A percentile compares a stretch with the other conserved stretches of the same genome.
Evolutionary conservation across 2,329 filamentous ascomycete species (phyloP).

Genomic region (Macrophomina tecta): DNA sequence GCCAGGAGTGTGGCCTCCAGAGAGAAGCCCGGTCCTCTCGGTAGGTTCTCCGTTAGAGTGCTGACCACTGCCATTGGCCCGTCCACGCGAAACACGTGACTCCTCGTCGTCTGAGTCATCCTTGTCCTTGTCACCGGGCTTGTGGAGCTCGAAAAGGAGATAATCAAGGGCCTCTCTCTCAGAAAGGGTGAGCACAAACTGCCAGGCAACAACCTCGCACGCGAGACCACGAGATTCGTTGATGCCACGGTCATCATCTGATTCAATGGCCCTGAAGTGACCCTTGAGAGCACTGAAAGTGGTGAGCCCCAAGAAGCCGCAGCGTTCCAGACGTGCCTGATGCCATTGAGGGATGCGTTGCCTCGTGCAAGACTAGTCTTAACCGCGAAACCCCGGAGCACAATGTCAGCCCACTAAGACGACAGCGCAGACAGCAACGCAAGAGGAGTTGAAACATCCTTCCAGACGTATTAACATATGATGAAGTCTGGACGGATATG

Average conservation of each 20-base stretch:
- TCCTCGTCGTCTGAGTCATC: slow-evolving; percentile 32
- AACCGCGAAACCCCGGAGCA: neutral
- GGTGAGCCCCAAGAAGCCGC: neutral
- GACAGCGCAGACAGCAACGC: neutral
- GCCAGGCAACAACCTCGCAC: slow-evolving; percentile 82
- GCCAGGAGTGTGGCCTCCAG: slow-evolving; percentile 15
- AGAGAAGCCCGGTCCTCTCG: slow-evolving; percentile 29
- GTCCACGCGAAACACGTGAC: slow-evolving; percentile 16
- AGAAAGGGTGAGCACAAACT: slow-evolving; percentile 73
- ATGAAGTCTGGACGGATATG: neutral
- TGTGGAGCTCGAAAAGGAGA: slow-evolving; percentile 74
- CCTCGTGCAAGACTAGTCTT: no score
- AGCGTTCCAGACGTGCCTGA: neutral
- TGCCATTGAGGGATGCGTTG: neutral
- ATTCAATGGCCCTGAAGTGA: slow-evolving; percentile 70
- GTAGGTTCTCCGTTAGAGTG: slow-evolving; percentile 13
- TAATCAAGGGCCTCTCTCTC: slow-evolving; percentile 76
- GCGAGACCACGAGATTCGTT: slow-evolving; percentile 73
- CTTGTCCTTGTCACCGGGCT: slow-evolving; percentile 30
- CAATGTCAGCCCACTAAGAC: neutral
- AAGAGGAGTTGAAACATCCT: neutral
- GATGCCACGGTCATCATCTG: slow-evolving; percentile 66
- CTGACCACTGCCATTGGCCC: slow-evolving; percentile 16
- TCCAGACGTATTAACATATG: no score
- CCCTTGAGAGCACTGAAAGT: slow-evolving; percentile 70